phyloP scores from a whole-genome alignment of 768 basidiomycete species.

The Suillus tomentosus region DNA sequence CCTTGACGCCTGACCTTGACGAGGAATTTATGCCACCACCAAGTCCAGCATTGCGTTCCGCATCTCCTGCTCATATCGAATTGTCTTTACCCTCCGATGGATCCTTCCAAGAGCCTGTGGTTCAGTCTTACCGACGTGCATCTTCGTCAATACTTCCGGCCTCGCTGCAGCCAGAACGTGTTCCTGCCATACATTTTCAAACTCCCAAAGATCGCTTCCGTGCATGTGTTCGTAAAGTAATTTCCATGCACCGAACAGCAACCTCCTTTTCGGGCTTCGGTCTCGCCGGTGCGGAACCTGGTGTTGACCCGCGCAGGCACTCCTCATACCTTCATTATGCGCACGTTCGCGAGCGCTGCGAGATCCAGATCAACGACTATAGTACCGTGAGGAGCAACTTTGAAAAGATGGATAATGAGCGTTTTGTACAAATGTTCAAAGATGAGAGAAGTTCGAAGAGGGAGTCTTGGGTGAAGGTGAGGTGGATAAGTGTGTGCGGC shows the following conservation, averaged over 20 bases:
- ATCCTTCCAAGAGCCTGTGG: neutral
- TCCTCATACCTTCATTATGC: constrained; percentile 58
- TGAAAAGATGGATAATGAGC: constrained; percentile 58
- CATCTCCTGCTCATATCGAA: constrained; percentile 21
- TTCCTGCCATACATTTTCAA: constrained; percentile 10
- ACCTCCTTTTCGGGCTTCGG: constrained; percentile 34
- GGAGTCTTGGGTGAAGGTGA: constrained; percentile 65
- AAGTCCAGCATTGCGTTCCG: constrained; percentile 9
- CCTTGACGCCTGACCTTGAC: constrained; percentile 66
- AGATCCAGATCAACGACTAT: constrained; percentile 71
- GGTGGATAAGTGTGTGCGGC: constrained; percentile 77
- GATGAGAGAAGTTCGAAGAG: constrained; percentile 44
- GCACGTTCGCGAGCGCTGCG: constrained; percentile 59
- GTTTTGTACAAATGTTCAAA: constrained; percentile 59
- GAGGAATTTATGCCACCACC: constrained; percentile 23
- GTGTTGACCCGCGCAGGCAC: constrained; percentile 64
- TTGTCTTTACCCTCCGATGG: constrained; percentile 8
- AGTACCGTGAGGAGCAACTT: constrained; percentile 54
- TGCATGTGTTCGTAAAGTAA: constrained; percentile 58
- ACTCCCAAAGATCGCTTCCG: constrained; percentile 58
- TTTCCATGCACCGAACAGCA: constrained; percentile 56
- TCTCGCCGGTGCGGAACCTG: constrained; percentile 65
- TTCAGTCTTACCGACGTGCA: neutral
- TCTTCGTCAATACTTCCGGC: neutral
- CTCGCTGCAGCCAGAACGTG: constrained; percentile 15